Percentiles rank a stretch among this genome's conserved stretches.
Conservation (phyloP, 345 rosid genomes). For the Nasturtium officinale region DNA sequence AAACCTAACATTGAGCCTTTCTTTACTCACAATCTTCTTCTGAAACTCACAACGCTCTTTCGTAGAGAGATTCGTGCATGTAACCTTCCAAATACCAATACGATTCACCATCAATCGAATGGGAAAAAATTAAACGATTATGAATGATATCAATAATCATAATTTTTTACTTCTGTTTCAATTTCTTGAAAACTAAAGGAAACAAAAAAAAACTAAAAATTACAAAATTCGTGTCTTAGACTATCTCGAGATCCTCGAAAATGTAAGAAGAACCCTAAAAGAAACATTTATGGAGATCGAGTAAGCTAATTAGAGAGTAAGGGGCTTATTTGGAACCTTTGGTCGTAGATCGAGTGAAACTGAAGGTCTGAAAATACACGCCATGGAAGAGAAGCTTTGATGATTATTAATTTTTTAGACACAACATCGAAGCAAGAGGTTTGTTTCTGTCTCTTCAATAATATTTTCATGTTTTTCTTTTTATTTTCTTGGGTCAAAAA, state of each 20-base stretch:
- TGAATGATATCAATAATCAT: not conserved
- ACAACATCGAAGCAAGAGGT: slow-evolving; percentile 1
- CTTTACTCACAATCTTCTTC: slow-evolving; percentile 37
- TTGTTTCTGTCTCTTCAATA: not conserved
- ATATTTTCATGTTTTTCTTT: not conserved
- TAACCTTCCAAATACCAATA: slow-evolving; percentile 23
- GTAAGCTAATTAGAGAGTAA: not conserved
- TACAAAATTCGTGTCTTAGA: not conserved
- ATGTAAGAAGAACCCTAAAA: not conserved
- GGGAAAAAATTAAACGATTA: no score
- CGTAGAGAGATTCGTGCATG: slow-evolving; percentile 34
- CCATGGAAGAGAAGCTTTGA: slow-evolving; percentile 51
- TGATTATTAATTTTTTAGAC: slow-evolving; percentile 5
- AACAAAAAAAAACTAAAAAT: not conserved
- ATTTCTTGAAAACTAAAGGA: not conserved
- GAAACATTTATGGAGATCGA: not conserved
- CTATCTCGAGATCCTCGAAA: no score
- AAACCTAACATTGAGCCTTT: slow-evolving; percentile 34
- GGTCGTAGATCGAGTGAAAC: slow-evolving; percentile 45
- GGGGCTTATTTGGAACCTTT: slow-evolving; percentile 48
- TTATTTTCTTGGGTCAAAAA: not conserved
- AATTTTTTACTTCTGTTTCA: not conserved
- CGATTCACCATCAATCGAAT: slow-evolving; percentile 2
- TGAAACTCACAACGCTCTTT: slow-evolving; percentile 36
- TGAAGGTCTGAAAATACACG: slow-evolving; percentile 60